A percentile compares a stretch with the other conserved stretches of the same genome.
These are phyloP conservation scores for Circinella minor DNA, from an alignment of 371 early-diverging fungal species.

Conservation along the genomic window DNA sequence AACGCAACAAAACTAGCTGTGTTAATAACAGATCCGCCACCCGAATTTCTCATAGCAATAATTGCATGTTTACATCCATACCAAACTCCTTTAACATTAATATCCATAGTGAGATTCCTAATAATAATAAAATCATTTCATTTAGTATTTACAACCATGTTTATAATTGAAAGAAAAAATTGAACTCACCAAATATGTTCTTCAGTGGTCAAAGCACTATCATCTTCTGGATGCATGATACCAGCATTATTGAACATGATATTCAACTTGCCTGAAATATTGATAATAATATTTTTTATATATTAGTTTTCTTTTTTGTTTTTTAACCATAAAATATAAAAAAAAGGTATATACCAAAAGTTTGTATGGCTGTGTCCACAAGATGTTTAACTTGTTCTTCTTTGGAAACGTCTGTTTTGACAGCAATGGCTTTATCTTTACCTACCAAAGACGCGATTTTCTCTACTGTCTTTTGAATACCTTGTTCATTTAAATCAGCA, in stretches of 20 bases:
- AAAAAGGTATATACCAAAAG: slow-evolving; percentile 61
- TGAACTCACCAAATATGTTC: slow-evolving; percentile 76
- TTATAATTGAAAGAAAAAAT: neutral
- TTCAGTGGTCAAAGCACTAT: slow-evolving; percentile 79
- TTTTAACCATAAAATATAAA: too few species aligned
- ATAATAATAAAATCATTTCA: slow-evolving; percentile 19
- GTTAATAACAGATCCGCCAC: slow-evolving; percentile 86
- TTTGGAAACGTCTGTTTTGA: slow-evolving; percentile 73
- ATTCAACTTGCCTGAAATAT: slow-evolving; percentile 64
- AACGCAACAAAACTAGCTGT: slow-evolving; percentile 86
- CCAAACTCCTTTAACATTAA: slow-evolving; percentile 94
- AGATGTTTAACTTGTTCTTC: slow-evolving; percentile 74
- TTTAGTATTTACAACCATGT: slow-evolving; percentile 55
- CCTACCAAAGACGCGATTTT: slow-evolving; percentile 50
- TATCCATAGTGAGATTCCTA: slow-evolving; percentile 78
- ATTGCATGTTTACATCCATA: slow-evolving; percentile 87
- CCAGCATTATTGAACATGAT: slow-evolving; percentile 93
- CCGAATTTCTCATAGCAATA: slow-evolving; percentile 74
- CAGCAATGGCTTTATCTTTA: slow-evolving; percentile 42
- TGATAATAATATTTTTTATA: too few species aligned
- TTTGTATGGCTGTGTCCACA: slow-evolving; percentile 70
- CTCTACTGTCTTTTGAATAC: slow-evolving; percentile 51
- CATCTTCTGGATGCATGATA: slow-evolving; percentile 88
- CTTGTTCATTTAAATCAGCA: slow-evolving; percentile 77
- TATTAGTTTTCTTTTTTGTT: too few species aligned